Conservation (phyloP, 1,284 basidiomycete genomes). For the Ceratobasidium papillatum region DNA sequence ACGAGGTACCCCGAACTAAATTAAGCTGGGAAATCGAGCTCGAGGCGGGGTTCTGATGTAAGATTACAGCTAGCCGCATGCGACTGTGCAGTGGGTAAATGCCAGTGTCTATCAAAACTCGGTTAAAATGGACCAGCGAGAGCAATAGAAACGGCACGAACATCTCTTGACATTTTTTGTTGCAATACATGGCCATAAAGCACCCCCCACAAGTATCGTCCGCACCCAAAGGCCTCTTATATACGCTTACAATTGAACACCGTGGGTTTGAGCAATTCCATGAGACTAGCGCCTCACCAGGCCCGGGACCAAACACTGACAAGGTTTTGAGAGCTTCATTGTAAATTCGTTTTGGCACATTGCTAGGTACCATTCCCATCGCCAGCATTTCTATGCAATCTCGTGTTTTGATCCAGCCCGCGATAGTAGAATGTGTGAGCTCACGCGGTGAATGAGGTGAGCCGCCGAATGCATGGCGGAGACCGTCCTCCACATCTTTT, state of each 20-base stretch:
- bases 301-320: neutral
- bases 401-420: neutral
- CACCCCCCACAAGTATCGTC: neutral
- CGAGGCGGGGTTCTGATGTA: neutral
- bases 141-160: neutral
- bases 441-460: neutral
- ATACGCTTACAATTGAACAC: neutral
- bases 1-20: no score
- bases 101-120: slow-evolving; percentile 10
- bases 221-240: neutral
- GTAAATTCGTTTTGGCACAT: neutral
- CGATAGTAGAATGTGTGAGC: neutral
- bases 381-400: neutral
- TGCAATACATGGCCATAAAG: slow-evolving; percentile 5
- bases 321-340: neutral
- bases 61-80: neutral
- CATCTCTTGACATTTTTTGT: slow-evolving; percentile 12
- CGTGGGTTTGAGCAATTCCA: slow-evolving; percentile 17
- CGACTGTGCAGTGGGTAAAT: neutral
- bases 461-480: neutral
- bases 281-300: neutral
- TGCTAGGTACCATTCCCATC: neutral
- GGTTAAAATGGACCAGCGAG: neutral
- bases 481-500: neutral
- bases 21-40: neutral